Evolutionary conservation across 176 grass and related monocot genomes (phyloP).

Genomic region (Ensete ventricosum): DNA sequence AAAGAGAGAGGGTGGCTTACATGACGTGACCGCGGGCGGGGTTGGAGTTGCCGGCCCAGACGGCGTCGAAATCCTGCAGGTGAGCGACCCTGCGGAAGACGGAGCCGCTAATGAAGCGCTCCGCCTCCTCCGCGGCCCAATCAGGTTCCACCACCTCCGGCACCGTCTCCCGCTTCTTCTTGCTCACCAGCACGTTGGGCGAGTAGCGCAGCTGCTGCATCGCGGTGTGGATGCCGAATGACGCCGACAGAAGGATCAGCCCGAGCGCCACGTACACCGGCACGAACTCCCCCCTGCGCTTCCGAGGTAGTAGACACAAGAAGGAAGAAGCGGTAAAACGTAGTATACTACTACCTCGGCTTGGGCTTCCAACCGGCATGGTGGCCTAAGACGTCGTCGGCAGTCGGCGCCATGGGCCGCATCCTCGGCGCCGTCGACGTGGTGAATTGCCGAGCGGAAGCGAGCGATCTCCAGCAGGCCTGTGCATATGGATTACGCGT

Average conservation of each 20-base stretch:
- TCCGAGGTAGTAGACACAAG: no score
- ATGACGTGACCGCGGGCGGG: constrained; percentile 11
- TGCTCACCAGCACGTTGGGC: constrained; percentile 75
- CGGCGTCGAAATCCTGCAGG: constrained; percentile 46
- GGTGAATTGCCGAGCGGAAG: background rate
- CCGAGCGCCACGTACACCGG: constrained; percentile 70
- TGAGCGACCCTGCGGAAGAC: constrained; percentile 64
- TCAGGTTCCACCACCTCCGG: constrained; percentile 63
- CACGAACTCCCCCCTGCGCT: constrained; percentile 38
- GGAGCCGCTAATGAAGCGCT: constrained; percentile 42
- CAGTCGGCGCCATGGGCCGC: background rate
- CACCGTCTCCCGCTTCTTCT: constrained; percentile 71
- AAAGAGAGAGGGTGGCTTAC: constrained; percentile 3
- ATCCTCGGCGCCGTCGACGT: constrained; percentile 14
- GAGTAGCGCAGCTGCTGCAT: constrained; percentile 58
- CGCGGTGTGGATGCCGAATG: constrained; percentile 55
- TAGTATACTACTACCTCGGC: constrained; percentile 8
- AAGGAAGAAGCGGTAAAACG: no score
- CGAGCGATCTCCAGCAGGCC: constrained; percentile 12
- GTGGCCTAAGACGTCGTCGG: background rate
- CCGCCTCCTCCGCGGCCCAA: constrained; percentile 31
- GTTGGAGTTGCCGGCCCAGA: constrained; percentile 40
- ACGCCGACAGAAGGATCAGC: constrained; percentile 24
- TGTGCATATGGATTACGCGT: background rate
- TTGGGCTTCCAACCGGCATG: constrained; percentile 1